These are phyloP conservation scores for Bidens hawaiensis DNA, from an alignment of 140 eudicot genomes.

Conservation along the genomic window DNA sequence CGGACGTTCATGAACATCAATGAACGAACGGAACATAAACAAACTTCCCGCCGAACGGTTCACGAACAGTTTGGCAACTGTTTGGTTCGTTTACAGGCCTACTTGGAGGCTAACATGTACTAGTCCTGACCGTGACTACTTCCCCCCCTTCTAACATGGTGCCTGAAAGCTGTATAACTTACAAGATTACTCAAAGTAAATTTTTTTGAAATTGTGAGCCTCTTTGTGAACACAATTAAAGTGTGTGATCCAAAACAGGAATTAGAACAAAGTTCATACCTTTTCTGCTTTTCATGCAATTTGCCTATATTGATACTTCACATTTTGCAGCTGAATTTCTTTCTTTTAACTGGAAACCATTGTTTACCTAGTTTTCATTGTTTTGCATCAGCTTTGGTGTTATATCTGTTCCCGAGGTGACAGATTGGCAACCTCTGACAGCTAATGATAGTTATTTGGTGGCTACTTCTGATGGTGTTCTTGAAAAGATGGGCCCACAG, in stretches of 20 bases:
- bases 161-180: not conserved
- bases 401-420: conserved; percentile 79
- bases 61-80: too few relatives aligned
- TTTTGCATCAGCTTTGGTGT: conserved; percentile 72
- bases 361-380: conserved; percentile 20
- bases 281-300: not conserved
- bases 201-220: not conserved
- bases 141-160: not conserved
- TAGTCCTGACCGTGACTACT: not conserved
- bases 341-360: not conserved
- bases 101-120: not conserved
- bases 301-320: not conserved
- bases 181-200: not conserved
- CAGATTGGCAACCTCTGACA: conserved; percentile 71
- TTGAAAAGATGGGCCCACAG: conserved; percentile 67
- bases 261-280: not conserved
- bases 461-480: conserved; percentile 86
- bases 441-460: conserved; percentile 80
- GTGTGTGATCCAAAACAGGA: not conserved
- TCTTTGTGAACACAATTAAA: not conserved
- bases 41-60: too few relatives aligned
- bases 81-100: too few relatives aligned
- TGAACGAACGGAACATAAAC: too few relatives aligned
- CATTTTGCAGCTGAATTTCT: not conserved
- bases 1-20: too few relatives aligned